These are phyloP conservation scores for Lumnitzera littorea DNA, from an alignment of 345 rosid genomes.

Conservation along the genomic window DNA sequence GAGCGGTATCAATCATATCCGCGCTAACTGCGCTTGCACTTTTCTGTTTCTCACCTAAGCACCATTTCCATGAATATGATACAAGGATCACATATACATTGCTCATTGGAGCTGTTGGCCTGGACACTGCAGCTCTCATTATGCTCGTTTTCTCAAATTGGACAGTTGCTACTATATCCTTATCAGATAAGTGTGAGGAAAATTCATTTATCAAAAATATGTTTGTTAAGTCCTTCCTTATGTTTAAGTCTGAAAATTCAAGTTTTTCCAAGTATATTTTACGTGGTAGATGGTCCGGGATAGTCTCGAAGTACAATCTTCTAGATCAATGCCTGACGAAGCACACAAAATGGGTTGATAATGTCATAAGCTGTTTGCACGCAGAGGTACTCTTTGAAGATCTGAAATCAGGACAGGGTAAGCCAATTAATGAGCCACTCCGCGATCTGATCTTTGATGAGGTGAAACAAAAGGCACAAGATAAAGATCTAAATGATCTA, in stretches of 20 bases:
- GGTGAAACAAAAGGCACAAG: neutral
- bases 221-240: neutral
- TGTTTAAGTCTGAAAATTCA: neutral
- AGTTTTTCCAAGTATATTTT: neutral
- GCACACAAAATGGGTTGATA: neutral
- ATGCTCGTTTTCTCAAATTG: conserved; percentile 11
- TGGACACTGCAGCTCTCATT: conserved; percentile 5
- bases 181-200: neutral
- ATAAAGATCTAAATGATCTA: neutral
- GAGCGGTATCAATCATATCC: too few relatives aligned
- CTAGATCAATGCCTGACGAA: neutral
- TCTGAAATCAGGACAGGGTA: neutral
- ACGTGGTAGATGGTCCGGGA: neutral
- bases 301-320: neutral
- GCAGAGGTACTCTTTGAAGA: neutral
- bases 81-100: neutral
- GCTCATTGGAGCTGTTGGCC: conserved; percentile 13
- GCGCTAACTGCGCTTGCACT: neutral
- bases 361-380: too few relatives aligned
- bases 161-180: conserved; percentile 6
- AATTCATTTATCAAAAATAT: neutral
- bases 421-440: neutral
- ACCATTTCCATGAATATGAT: neutral
- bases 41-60: neutral
- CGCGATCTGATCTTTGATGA: neutral